A percentile compares a stretch with the other conserved stretches of the same genome.
These are phyloP conservation scores for Sporothrix globosa DNA, from an alignment of 2,329 filamentous ascomycete genomes.

Conservation along the genomic window DNA sequence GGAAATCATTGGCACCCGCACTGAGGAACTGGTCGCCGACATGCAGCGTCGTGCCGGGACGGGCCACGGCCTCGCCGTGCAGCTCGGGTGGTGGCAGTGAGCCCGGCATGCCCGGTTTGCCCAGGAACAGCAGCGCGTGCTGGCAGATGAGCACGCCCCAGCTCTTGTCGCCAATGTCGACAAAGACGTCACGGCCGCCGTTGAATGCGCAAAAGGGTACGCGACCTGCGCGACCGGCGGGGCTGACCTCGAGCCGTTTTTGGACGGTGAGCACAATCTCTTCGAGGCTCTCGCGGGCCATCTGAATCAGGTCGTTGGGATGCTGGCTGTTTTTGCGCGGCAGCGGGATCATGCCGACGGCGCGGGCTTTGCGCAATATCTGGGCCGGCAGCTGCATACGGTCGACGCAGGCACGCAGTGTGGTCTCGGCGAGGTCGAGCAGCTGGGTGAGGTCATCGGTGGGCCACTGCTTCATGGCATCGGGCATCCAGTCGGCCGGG, in stretches of 20 bases:
- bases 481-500: constrained; percentile 70
- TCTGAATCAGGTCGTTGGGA: constrained; percentile 49
- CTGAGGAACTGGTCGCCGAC: constrained; percentile 97
- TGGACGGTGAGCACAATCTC: constrained; percentile 95
- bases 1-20: constrained; percentile 96
- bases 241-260: constrained; percentile 82
- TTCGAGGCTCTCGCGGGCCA: constrained; percentile 86
- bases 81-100: neutral
- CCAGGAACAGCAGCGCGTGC: constrained; percentile 38
- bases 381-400: constrained; percentile 78
- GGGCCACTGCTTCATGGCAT: constrained; percentile 77
- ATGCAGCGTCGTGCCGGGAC: constrained; percentile 67
- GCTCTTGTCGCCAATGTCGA: constrained; percentile 97
- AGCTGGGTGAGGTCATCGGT: constrained; percentile 75
- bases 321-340: constrained; percentile 4
- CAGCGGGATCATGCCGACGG: constrained; percentile 72
- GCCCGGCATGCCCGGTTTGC: constrained; percentile 57
- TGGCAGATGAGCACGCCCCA: constrained; percentile 95
- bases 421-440: constrained; percentile 86
- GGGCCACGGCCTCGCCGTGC: constrained; percentile 21
- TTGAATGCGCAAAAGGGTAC: constrained; percentile 98
- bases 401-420: constrained; percentile 77
- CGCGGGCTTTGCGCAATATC: constrained; percentile 84
- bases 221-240: constrained; percentile 58
- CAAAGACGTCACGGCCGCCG: constrained; percentile 95